Conservation (phyloP, 2,329 filamentous ascomycete species). For the Sporothrix phasma region DNA sequence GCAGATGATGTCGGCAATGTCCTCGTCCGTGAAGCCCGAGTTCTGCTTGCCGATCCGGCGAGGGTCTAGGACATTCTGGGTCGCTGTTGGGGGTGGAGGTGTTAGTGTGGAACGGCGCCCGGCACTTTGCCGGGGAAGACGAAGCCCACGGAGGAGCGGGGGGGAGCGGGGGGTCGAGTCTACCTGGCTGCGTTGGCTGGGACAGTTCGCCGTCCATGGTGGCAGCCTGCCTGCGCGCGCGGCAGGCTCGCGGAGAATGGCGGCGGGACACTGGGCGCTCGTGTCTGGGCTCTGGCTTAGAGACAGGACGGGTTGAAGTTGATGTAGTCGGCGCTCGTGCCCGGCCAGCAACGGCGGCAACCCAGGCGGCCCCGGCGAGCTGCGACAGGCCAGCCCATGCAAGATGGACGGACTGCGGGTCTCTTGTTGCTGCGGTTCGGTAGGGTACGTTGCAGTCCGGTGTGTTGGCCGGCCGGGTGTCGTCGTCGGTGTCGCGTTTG, state of each 20-base stretch:
- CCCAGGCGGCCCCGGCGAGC: slow-evolving; percentile 7
- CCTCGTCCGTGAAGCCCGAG: slow-evolving; percentile 71
- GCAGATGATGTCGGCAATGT: slow-evolving; percentile 81
- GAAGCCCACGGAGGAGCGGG: not conserved
- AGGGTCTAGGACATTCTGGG: slow-evolving; percentile 73
- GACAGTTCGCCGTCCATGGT: slow-evolving; percentile 19
- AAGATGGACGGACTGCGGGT: not conserved
- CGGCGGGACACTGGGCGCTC: not conserved
- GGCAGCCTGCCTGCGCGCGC: not conserved
- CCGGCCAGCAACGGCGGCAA: not conserved
- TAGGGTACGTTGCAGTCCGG: not conserved
- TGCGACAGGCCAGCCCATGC: slow-evolving; percentile 5
- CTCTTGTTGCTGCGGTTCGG: not conserved
- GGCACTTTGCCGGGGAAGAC: not conserved
- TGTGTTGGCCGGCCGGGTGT: not conserved
- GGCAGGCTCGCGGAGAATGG: not conserved
- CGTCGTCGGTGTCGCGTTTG: not conserved
- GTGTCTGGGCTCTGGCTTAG: no score
- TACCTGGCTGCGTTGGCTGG: slow-evolving; percentile 20
- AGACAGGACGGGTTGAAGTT: no score
- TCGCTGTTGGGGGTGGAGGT: slow-evolving; percentile 36
- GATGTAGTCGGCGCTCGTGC: slow-evolving; percentile 1
- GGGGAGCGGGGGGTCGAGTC: not conserved
- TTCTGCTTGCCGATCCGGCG: slow-evolving; percentile 69
- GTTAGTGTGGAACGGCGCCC: no score